Percentiles rank a stretch among this genome's conserved stretches.
phyloP scores from a whole-genome alignment of 2,329 filamentous ascomycete genomes.

The Fusarium buxicola region DNA sequence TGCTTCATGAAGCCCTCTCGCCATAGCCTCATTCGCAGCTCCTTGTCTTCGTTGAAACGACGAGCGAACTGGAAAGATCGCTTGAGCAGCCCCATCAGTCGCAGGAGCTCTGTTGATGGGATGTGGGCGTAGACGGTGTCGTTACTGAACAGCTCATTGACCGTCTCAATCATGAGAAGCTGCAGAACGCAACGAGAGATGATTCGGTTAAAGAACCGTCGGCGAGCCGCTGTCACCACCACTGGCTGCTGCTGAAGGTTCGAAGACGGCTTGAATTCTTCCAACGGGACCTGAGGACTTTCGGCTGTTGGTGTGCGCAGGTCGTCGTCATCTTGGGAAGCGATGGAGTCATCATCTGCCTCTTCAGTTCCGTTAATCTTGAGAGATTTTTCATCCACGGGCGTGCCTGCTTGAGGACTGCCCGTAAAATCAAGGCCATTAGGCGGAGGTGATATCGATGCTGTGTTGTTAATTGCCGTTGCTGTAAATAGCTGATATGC shows the following conservation, averaged over 20 bases:
- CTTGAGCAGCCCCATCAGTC: conserved; percentile 93
- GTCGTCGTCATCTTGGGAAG: conserved; percentile 51
- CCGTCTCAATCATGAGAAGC: conserved; percentile 98
- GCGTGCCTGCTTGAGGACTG: conserved; percentile 53
- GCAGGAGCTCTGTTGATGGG: conserved; percentile 86
- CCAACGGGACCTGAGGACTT: conserved; percentile 65
- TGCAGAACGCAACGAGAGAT: conserved; percentile 98
- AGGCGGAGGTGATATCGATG: conserved; percentile 62
- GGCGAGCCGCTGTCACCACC: conserved; percentile 90
- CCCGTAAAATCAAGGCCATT: conserved; percentile 65
- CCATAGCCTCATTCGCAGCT: conserved; percentile 93
- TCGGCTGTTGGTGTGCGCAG: conserved; percentile 48
- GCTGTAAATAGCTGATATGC: conserved; percentile 96
- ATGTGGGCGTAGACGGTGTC: conserved; percentile 95
- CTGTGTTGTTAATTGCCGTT: conserved; percentile 66
- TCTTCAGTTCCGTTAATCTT: conserved; percentile 69
- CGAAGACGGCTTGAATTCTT: conserved; percentile 86
- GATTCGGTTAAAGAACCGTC: conserved; percentile 98
- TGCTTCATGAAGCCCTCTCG: conserved; percentile 99
- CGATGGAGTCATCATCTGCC: conserved; percentile 52
- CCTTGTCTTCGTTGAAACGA: conserved; percentile 97
- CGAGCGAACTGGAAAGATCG: conserved; percentile 97
- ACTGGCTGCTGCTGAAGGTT: conserved; percentile 87
- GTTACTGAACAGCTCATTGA: conserved; percentile 98
- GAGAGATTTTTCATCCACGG: conserved; percentile 66